These are phyloP conservation scores for Diplocarpon mali DNA, from an alignment of 2,329 filamentous ascomycete species.

Conservation along the genomic window DNA sequence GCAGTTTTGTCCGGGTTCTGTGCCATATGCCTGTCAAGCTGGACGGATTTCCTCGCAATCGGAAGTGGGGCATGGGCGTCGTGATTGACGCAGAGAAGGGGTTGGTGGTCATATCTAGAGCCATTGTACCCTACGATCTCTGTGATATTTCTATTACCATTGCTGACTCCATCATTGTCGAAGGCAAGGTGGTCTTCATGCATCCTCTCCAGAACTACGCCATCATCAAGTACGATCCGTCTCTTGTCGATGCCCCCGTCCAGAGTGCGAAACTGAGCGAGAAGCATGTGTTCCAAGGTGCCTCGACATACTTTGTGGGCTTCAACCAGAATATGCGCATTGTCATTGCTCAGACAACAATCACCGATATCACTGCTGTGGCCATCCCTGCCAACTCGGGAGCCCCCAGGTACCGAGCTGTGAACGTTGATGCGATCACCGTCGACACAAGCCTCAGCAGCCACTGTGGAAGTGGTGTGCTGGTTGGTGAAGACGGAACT, in stretches of 20 bases:
- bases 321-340: slow-evolving; percentile 93
- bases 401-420: slow-evolving; percentile 84
- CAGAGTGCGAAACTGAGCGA: slow-evolving; percentile 76
- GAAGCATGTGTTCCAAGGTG: slow-evolving; percentile 79
- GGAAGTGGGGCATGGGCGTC: slow-evolving; percentile 89
- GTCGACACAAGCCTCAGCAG: slow-evolving; percentile 87
- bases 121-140: slow-evolving; percentile 90
- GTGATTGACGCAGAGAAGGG: slow-evolving; percentile 98
- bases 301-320: slow-evolving; percentile 93
- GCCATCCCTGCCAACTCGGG: slow-evolving; percentile 89
- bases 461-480: slow-evolving; percentile 87
- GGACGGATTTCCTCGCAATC: slow-evolving; percentile 91
- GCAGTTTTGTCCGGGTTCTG: slow-evolving; percentile 87
- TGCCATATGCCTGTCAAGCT: slow-evolving; percentile 93
- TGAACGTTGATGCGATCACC: slow-evolving; percentile 94
- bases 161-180: slow-evolving; percentile 89
- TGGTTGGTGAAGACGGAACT: slow-evolving; percentile 79
- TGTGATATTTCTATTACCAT: slow-evolving; percentile 96
- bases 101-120: slow-evolving; percentile 84
- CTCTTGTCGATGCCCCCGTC: slow-evolving; percentile 86
- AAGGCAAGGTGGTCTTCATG: slow-evolving; percentile 89
- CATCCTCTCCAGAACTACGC: slow-evolving; percentile 96
- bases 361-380: slow-evolving; percentile 95
- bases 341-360: slow-evolving; percentile 84
- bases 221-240: slow-evolving; percentile 88